Conservation (phyloP, 306 rosid species). For the Castanospermum australe region DNA sequence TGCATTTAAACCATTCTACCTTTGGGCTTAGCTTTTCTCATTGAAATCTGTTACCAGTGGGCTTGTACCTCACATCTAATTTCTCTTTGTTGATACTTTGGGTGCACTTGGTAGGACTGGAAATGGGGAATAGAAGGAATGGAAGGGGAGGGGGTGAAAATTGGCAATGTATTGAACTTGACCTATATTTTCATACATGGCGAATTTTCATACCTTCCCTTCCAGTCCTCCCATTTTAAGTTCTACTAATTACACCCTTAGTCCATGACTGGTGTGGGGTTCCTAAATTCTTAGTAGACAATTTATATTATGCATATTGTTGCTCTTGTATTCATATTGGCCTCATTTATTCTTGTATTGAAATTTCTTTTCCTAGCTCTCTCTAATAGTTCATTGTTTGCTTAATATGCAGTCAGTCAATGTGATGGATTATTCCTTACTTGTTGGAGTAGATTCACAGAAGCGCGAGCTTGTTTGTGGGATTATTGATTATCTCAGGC, state of each 20-base stretch:
- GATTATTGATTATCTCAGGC: slow-evolving; percentile 95
- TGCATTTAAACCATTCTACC: slow-evolving; percentile 4
- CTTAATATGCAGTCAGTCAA: slow-evolving; percentile 69
- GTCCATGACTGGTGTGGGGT: not conserved
- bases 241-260: not conserved
- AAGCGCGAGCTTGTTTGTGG: slow-evolving; percentile 90
- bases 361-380: not conserved
- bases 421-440: slow-evolving; percentile 97
- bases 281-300: not conserved
- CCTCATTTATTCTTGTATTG: not conserved
- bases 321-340: not conserved
- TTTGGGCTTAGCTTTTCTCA: not conserved
- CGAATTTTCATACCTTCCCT: not conserved
- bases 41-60: not conserved
- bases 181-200: not conserved
- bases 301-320: not conserved
- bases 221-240: not conserved
- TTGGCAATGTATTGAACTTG: not conserved
- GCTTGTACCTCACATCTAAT: not conserved
- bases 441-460: slow-evolving; percentile 84
- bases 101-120: not conserved
- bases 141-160: not conserved
- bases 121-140: not conserved
- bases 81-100: not conserved
- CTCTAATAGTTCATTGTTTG: slow-evolving; percentile 25